These are phyloP conservation scores for Penicillium desertorum DNA, from an alignment of 495 filamentous ascomycete genomes.

Conservation along the genomic window DNA sequence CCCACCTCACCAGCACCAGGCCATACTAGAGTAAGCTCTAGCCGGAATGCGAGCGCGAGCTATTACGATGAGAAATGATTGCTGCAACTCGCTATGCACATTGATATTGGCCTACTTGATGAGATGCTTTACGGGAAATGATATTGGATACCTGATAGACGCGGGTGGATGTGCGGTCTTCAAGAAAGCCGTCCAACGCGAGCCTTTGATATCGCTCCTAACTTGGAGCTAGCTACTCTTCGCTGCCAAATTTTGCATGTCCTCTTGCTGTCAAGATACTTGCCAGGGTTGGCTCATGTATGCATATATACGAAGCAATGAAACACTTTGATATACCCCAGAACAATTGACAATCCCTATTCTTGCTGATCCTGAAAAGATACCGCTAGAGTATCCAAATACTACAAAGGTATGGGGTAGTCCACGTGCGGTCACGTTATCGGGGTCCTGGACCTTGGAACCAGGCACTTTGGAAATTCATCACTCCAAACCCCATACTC, in stretches of 20 bases:
- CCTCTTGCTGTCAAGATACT: background rate
- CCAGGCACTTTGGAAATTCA: background rate
- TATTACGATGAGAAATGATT: conserved; percentile 39
- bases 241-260: background rate
- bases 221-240: conserved; percentile 10
- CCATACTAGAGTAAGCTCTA: conserved; percentile 47
- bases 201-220: conserved; percentile 3
- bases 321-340: conserved; percentile 22
- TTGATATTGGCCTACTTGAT: background rate
- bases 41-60: conserved; percentile 30
- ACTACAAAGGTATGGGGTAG: conserved; percentile 1
- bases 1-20: conserved; percentile 60
- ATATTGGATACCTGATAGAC: conserved; percentile 25
- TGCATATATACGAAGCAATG: conserved; percentile 37
- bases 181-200: background rate
- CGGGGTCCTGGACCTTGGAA: background rate
- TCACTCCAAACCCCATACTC: background rate
- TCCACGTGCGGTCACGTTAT: conserved; percentile 26
- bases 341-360: background rate
- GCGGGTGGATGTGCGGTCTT: conserved; percentile 6
- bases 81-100: background rate
- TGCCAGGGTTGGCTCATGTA: conserved; percentile 22
- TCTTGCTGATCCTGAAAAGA: background rate
- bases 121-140: conserved; percentile 18
- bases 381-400: background rate